A percentile compares a stretch with the other conserved stretches of the same genome.
Conservation (phyloP, 1,139 yeast species). For the Protomyces inundatus region DNA sequence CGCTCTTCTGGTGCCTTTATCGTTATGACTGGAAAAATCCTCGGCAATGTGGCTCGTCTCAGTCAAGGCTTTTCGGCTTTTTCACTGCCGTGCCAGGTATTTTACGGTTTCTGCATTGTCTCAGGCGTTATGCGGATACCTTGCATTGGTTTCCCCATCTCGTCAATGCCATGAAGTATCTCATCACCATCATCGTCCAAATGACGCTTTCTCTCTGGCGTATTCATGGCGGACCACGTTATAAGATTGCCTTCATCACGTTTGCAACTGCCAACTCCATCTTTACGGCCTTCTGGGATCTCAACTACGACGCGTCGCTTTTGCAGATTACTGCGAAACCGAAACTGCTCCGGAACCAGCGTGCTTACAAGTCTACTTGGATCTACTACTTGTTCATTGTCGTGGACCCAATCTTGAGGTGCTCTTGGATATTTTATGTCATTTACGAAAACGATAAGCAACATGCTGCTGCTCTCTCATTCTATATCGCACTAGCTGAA, state of each 20-base stretch:
- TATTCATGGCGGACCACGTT: conserved; percentile 46
- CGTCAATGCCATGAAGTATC: conserved; percentile 80
- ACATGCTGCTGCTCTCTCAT: conserved; percentile 88
- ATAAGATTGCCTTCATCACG: conserved; percentile 59
- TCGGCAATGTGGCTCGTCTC: conserved; percentile 68
- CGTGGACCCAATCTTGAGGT: conserved; percentile 65
- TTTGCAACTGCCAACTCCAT: conserved; percentile 72
- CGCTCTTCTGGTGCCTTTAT: conserved; percentile 80
- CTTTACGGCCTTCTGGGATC: conserved; percentile 71
- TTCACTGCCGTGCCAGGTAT: conserved; percentile 77
- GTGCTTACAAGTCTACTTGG: conserved; percentile 56
- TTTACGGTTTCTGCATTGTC: conserved; percentile 86
- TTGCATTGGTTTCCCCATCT: conserved; percentile 96
- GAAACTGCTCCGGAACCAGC: conserved; percentile 49
- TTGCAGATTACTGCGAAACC: conserved; percentile 59
- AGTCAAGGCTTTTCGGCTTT: conserved; percentile 72
- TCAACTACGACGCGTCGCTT: conserved; percentile 93
- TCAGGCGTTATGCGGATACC: conserved; percentile 85
- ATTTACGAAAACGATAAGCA: conserved; percentile 66
- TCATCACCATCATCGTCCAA: conserved; percentile 61
- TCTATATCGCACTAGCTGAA: conserved; percentile 76
- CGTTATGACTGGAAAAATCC: conserved; percentile 55
- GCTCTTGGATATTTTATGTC: conserved; percentile 84
- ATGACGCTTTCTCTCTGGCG: conserved; percentile 75
- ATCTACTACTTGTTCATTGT: conserved; percentile 71